Percentiles rank a stretch among this genome's conserved stretches.
phyloP scores from a whole-genome alignment of 805 yeast genomes.

The Saccharomycopsis oosterbeekiorum region DNA sequence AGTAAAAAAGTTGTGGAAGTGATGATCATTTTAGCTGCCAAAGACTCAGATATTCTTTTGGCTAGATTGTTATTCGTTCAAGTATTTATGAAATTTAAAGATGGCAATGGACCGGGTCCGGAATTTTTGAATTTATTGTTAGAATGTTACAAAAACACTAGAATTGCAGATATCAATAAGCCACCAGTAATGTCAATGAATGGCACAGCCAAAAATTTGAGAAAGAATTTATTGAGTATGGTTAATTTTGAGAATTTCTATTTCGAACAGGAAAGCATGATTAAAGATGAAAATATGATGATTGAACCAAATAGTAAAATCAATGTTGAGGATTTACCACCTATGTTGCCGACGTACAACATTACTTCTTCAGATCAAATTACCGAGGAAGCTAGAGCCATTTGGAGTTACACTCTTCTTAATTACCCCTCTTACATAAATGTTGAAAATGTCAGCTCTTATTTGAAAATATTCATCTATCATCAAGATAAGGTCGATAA shows the following conservation, averaged over 20 bases:
- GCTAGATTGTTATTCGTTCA: conserved; percentile 54
- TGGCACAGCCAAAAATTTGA: conserved; percentile 37
- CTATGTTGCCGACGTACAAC: conserved; percentile 55
- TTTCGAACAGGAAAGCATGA: neutral
- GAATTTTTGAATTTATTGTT: conserved; percentile 12
- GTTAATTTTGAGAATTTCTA: conserved; percentile 27
- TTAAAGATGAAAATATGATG: conserved; percentile 9
- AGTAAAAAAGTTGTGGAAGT: conserved; percentile 44
- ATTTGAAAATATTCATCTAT: conserved; percentile 37
- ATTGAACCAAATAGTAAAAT: conserved; percentile 6
- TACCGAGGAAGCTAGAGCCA: conserved; percentile 67
- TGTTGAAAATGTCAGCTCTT: conserved; percentile 37
- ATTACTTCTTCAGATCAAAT: conserved; percentile 35
- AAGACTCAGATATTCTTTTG: conserved; percentile 38
- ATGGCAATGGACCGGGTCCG: conserved; percentile 8
- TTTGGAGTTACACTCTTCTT: conserved; percentile 49
- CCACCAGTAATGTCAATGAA: conserved; percentile 31
- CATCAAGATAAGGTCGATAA: conserved; percentile 28
- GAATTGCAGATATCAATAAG: conserved; percentile 8
- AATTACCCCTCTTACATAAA: conserved; percentile 35
- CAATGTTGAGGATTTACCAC: conserved; percentile 32
- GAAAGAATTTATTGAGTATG: conserved; percentile 37
- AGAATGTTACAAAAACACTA: conserved; percentile 14
- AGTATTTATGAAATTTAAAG: conserved; percentile 20
- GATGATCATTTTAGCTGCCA: conserved; percentile 68